Evolutionary conservation across 257 asterid species (phyloP), one percentile per base, ranked within the genome.

Genomic region (Thymus quinquecostatus): DNA sequence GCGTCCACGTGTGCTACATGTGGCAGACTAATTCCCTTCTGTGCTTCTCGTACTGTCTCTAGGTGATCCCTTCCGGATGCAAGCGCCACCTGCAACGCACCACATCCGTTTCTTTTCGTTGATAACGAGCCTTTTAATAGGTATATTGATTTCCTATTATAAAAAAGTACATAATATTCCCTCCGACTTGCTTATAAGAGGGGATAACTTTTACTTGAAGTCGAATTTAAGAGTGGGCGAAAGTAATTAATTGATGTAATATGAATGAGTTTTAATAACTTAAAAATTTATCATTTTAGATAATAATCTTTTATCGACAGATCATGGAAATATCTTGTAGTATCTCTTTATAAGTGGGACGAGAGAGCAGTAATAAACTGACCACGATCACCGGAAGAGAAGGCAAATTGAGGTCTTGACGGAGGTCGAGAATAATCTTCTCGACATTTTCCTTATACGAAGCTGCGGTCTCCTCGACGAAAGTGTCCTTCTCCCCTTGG

Each of bases 401-500:
- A 55, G 94, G 95, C 81, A 80, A 77, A 70, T 66, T 57, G 49
- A 89, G 89, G 81, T 86, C 92, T 0, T 28, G 49, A 1, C 96
- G 90, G 56, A 87, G 55, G 28, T 85, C 69, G 3, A 63, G 72
- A 72, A 92, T 79, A 7, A 92, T 81, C 66, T 54, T 59, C 77
- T 86, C 93, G 82, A 89, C 72, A 7, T 78, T 87, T 68, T 79
- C 88, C 80, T 76, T 72, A 28, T 92, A 92, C 32, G 74, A 40
- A 1, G 83, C 88, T 0, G 88, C 92, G 6, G 82, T 83, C 5
- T 71, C 80, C 73, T 80, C 75, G 51, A 85, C 75, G 68, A 45
- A 58, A 47, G 97, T 69, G 73, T 92, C 97, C 59, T 91, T 89
- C 88, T 89, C 97, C 44, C 97, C 97, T 76, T 92, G 96, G 55